Conservation (phyloP, 441 rosid species). For the Gossypium aridum region DNA sequence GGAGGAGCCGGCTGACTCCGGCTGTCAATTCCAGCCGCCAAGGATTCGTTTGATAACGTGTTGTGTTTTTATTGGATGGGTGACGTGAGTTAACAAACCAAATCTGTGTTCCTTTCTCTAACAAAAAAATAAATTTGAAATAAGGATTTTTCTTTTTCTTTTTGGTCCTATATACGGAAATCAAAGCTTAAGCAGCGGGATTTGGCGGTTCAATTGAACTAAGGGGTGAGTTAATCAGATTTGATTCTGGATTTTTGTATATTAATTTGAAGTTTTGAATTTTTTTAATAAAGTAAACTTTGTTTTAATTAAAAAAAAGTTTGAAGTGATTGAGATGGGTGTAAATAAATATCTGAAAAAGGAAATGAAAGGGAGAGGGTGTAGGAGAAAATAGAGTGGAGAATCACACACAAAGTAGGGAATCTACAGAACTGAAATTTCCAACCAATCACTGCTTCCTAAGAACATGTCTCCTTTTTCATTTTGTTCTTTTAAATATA, state of each 20-base stretch:
- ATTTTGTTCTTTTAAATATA: background rate
- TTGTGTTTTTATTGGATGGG: background rate
- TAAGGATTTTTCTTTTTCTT: background rate
- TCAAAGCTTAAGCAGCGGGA: background rate
- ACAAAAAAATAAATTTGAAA: background rate
- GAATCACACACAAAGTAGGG: slow-evolving; percentile 17
- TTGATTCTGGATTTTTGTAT: too few relatives aligned
- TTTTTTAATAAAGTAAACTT: too few relatives aligned
- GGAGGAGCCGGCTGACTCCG: background rate
- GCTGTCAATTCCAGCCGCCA: background rate
- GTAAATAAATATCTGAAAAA: too few relatives aligned
- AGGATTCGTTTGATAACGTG: background rate
- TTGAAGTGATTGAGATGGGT: too few relatives aligned
- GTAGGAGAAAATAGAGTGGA: background rate
- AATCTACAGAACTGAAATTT: slow-evolving; percentile 25
- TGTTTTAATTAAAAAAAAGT: too few relatives aligned
- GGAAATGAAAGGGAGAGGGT: too few relatives aligned
- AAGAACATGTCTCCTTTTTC: background rate
- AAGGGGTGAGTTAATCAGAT: too few relatives aligned
- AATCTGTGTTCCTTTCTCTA: background rate
- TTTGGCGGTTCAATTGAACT: background rate
- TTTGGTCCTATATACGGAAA: background rate
- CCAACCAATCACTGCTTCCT: slow-evolving; percentile 13
- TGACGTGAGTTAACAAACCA: background rate
- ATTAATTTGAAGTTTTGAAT: too few relatives aligned